Evolutionary conservation across 345 rosid genomes (phyloP).

Genomic region (Salix caprea): DNA sequence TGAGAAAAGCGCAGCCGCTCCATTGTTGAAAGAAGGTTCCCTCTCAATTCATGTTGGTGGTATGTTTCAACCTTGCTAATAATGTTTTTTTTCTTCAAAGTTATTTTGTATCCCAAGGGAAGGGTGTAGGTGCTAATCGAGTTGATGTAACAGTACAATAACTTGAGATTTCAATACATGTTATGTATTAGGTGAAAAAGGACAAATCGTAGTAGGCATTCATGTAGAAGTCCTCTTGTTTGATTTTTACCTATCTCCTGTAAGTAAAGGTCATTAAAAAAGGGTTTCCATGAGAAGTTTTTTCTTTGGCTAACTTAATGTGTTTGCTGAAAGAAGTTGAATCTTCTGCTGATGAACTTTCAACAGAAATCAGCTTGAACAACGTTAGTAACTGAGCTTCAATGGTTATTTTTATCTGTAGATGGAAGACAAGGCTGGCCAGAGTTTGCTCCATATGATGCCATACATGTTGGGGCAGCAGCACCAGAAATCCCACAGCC

Average conservation of each 20-base stretch:
- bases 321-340: background rate
- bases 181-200: background rate
- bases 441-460: slow-evolving; percentile 84
- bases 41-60: slow-evolving; percentile 80
- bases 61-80: slow-evolving; percentile 28
- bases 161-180: background rate
- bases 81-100: background rate
- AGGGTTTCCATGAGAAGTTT: background rate
- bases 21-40: slow-evolving; percentile 63
- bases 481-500: slow-evolving; percentile 80
- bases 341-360: background rate
- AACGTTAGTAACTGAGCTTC: background rate
- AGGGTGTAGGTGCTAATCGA: background rate
- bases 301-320: background rate
- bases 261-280: background rate
- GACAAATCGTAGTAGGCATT: background rate
- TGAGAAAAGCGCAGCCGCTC: slow-evolving; percentile 66
- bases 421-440: slow-evolving; percentile 95
- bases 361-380: background rate
- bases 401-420: slow-evolving; percentile 14
- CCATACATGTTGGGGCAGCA: slow-evolving; percentile 97
- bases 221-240: background rate
- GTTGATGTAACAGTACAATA: background rate
- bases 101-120: background rate
- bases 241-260: background rate